Evolutionary conservation across 176 grass and related monocot genomes (phyloP).

Genomic region (Oryza longistaminata): DNA sequence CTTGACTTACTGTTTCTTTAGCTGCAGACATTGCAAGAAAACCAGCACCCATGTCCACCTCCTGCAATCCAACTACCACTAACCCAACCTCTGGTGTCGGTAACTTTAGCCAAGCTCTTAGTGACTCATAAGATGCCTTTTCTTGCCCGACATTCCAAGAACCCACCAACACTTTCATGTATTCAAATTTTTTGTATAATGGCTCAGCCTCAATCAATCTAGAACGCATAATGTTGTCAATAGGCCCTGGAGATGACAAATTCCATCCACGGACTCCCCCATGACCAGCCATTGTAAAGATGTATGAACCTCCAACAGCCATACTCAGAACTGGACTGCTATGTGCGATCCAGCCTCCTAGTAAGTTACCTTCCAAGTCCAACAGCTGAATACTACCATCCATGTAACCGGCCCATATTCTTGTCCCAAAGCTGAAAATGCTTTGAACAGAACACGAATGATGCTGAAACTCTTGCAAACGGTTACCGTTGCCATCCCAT

Average conservation of each 20-base stretch:
- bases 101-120: conserved; percentile 62
- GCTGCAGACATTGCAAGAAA: conserved; percentile 85
- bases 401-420: conserved; percentile 75
- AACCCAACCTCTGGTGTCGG: conserved; percentile 61
- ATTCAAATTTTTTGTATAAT: conserved; percentile 52
- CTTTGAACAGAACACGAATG: conserved; percentile 62
- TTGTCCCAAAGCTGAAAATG: conserved; percentile 63
- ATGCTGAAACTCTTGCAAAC: conserved; percentile 70
- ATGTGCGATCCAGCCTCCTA: conserved; percentile 71
- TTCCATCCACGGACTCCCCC: conserved; percentile 75
- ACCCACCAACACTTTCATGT: conserved; percentile 71
- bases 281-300: conserved; percentile 80
- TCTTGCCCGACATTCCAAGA: conserved; percentile 95
- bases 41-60: conserved; percentile 92
- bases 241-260: conserved; percentile 69
- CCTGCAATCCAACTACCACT: conserved; percentile 85
- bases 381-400: conserved; percentile 74
- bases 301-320: conserved; percentile 63
- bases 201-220: conserved; percentile 50
- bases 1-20: conserved; percentile 71
- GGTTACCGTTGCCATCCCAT: conserved; percentile 70
- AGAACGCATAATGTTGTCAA: conserved; percentile 57
- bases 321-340: conserved; percentile 68
- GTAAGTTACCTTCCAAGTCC: conserved; percentile 66
- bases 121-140: conserved; percentile 63